Evolutionary conservation across 1,284 basidiomycete species (phyloP), one percentile per base, ranked within the genome.

Genomic region (Cystobasidium pallidum): DNA sequence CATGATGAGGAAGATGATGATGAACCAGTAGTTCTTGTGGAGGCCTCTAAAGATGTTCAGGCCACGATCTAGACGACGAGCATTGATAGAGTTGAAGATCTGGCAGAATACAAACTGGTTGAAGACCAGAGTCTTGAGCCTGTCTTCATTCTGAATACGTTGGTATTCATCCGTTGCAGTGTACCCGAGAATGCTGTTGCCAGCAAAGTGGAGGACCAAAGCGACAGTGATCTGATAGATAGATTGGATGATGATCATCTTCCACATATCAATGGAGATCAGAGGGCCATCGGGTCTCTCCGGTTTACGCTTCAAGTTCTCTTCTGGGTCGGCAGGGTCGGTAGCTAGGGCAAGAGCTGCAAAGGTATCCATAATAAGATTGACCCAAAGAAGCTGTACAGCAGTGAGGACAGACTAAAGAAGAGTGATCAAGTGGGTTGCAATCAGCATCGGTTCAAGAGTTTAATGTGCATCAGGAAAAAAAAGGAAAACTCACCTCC

Each of bases 81-180:
- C 92, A 80, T 98, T 98, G 82, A 98, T 82, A 74, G 92, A 94
- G 84, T 97, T 97, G 83, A 84, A 92, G 77, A 97, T 92, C 81
- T 96, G 93, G 62, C 91, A 92, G 82, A 97, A 98, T 55, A 99
- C 95, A 79, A 97, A 99, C 19, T 89, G 85, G 80, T 98, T 99
- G 88, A 99, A 99, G 49, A 97, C 91, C 15, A 98, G 84, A 0
- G 94, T 93, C 77, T 89, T 88, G 13, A 95, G 85, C 68, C 89
- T 83, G 10, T 83, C 80, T n/a, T 81, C 72, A 72, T 85, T 78
- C 57, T 85, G 82, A 24, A 84, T 79, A 47, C 81, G 80, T 71
- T 82, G 78, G 26, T 78, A 77, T 3, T 73, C 78, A 45, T 83
- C 78, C 6, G 47, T 59, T 64, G 76, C 72, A 32, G 85, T 82